Evolutionary conservation across 2,329 filamentous ascomycete genomes (phyloP), one percentile per base, ranked within the genome.

Genomic region (Talaromyces sp.): DNA sequence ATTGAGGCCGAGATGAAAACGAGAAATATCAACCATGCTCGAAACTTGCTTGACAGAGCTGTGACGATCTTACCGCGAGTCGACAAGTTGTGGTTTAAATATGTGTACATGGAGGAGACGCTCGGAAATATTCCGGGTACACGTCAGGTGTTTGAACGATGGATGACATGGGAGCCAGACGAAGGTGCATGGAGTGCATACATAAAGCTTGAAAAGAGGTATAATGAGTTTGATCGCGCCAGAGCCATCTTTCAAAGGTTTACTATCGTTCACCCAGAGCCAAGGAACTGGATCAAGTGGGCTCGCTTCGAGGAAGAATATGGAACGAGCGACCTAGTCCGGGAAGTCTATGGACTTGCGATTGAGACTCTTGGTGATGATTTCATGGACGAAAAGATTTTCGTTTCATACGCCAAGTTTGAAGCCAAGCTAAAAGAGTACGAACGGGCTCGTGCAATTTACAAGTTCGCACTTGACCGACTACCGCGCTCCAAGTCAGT

Each of bases 41-140:
- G 95, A 66, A 99, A 99, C 76, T 80, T 99, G 61, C 86, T 99
- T 61, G 95, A 99, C 77, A 89, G 95, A 63, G 93, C 95, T n/a
- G 92, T 98, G 62, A 93, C 93, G 0, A 91, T 96, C 64, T 82
- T 97, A 45, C 95, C 95, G 5, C 85, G 95, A 65, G 87, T 98
- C 47, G 93, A 98, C 77, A 98, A 98, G 83, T 82, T 99, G 39
- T 99, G 95, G 95, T 99, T 97, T 83, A 98, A 98, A 78, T 99
- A 97, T 82, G 92, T 96, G 31, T 97, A 96, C 77, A 96, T 97
- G 90, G 94, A 98, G 81, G 95, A 99, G 84, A 98, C 94, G 80
- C 85, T 99, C 63, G 93, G 93, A 7, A 97, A 99, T 73, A 89
- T 99, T 58, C 88, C 93, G 3, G 95, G 94, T 41, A 96, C 93